Base-by-base conservation (phyloP, 148 eudicot species). In the Silene uniflora region DNA sequence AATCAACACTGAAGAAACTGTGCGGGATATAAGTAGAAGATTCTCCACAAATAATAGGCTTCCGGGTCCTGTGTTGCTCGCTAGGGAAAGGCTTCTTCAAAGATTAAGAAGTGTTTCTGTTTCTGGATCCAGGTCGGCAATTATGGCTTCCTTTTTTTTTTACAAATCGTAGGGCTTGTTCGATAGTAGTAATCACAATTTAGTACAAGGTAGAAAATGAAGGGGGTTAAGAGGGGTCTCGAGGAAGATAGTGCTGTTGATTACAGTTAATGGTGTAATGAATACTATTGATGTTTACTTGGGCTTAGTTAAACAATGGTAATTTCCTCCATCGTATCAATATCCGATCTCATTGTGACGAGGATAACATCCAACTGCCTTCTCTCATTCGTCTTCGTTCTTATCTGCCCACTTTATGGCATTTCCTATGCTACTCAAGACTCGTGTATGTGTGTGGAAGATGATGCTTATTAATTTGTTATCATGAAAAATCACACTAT, bases 11-110 rank as follows among this genome's bases (percentile, higher is more conserved):
- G 69, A 79, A 59, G 86, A 79, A 39, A 77, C 68, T 81, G 63
- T 59, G 47, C 64, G 55, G 19, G 81, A 70, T 58, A 65, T 78
- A 24, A 78, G 21, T 60, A 81, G 77, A 69, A 82, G 90, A 71
- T 58, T 67, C 19, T 46, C 67, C 61, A 81, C 86, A 61, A 85
- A 71, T 84, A 85, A 83, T 69, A 81, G 88, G 87, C 93, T 94
- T 80, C 98, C 98, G 62, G 91, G 91, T 81, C 78, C 91, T 69
- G 98, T 91, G 22, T 70, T 91, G 77, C 93, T 91, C 76, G 98
- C 98, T 70, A 90, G 88, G 81, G 96, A 94, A 85, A 90, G 98
- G 80, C 97, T 94, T 81, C 76, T 94, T 61, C 92, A 91, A 70
- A 87, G 98, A 75, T 75, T 94, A 72, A 86, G 93, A 85, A 91